Conservation (phyloP, 139 green algal species). For the Chloropicon primus region DNA sequence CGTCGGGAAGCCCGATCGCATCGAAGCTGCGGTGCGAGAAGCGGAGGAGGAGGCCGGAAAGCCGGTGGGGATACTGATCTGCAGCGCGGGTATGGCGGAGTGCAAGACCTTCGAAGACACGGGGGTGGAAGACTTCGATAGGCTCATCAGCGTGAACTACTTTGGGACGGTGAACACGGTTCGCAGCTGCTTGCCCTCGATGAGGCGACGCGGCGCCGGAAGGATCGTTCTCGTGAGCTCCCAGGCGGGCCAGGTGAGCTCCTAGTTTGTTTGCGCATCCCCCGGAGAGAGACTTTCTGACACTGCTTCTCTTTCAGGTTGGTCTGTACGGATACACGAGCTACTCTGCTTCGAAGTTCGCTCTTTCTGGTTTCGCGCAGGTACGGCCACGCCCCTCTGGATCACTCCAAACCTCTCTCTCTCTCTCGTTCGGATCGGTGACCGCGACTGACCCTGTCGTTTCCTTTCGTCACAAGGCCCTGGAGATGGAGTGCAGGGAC, state of each 20-base stretch:
- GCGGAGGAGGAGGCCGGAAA: not conserved
- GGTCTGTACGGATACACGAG: not conserved
- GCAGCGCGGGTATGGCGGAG: not conserved
- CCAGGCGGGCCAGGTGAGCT: too few species aligned
- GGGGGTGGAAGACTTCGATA: not conserved
- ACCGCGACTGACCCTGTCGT: too few species aligned
- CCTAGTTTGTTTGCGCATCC: too few species aligned
- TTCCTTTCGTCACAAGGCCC: too few species aligned
- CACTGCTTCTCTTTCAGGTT: too few species aligned
- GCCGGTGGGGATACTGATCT: not conserved
- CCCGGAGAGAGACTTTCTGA: too few species aligned
- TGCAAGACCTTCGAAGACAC: not conserved
- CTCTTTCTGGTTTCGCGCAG: not conserved
- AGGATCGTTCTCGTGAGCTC: not conserved
- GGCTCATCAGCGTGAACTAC: not conserved
- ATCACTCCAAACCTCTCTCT: too few species aligned
- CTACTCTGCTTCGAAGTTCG: not conserved
- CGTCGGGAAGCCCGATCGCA: not conserved
- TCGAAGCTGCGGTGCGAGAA: not conserved
- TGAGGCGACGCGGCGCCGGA: not conserved
- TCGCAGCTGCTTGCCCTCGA: not conserved
- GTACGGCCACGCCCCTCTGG: too few species aligned
- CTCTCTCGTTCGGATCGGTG: too few species aligned
- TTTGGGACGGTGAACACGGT: not conserved
- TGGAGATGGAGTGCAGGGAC: not conserved